Conservation (phyloP, 2,329 filamentous ascomycete species). For the Trichoderma aggressivum region DNA sequence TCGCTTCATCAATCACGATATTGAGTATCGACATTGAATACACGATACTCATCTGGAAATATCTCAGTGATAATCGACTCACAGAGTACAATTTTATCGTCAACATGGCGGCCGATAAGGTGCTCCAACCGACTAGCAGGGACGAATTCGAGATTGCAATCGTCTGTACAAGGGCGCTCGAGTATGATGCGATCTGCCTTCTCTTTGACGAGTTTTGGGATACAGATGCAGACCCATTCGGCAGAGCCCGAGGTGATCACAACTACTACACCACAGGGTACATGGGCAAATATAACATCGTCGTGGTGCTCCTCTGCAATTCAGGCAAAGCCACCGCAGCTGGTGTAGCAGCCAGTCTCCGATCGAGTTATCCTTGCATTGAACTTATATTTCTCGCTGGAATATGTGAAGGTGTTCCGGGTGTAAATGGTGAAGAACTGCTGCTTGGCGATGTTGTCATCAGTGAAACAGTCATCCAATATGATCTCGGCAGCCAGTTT, state of each 20-base stretch:
- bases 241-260: neutral
- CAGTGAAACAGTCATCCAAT: neutral
- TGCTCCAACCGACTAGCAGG: neutral
- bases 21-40: no score
- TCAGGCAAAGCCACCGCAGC: neutral
- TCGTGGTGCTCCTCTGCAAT: neutral
- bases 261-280: neutral
- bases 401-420: neutral
- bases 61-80: no score
- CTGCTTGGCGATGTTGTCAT: neutral
- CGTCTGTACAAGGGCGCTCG: neutral
- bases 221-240: neutral
- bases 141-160: neutral
- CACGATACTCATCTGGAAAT: no score
- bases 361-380: neutral
- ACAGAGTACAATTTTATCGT: no score
- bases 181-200: neutral
- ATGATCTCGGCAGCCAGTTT: neutral
- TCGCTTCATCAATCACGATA: no score
- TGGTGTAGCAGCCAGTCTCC: fast-evolving
- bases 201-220: neutral
- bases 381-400: neutral
- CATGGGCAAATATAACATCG: neutral
- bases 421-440: neutral
- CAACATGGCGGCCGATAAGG: neutral